phyloP scores from a whole-genome alignment of 2,329 filamentous ascomycete species.

The Drechslerella coelobrocha region DNA sequence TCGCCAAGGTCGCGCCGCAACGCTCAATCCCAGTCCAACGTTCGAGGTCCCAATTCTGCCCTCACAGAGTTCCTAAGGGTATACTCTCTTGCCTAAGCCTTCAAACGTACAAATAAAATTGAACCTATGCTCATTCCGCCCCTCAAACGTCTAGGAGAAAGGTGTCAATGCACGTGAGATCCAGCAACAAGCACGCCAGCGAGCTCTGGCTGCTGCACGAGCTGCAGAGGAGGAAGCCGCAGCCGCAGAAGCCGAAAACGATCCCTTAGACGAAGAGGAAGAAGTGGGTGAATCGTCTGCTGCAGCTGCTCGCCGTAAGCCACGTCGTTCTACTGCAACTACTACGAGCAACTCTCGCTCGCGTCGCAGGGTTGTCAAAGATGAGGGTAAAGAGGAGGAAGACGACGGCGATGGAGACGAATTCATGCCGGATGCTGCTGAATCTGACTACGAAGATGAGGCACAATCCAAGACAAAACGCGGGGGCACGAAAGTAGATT shows the following conservation, averaged over 20 bases:
- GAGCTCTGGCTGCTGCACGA: neutral
- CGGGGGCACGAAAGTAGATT: conserved; percentile 11
- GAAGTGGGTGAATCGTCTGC: conserved; percentile 36
- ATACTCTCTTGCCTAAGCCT: neutral
- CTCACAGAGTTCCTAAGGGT: conserved; percentile 55
- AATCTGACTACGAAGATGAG: neutral
- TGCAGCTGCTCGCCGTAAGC: conserved; percentile 18
- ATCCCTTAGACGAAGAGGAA: neutral
- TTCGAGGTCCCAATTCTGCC: conserved; percentile 53
- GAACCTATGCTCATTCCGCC: neutral
- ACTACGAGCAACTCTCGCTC: neutral
- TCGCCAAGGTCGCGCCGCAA: conserved; percentile 25
- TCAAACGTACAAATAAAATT: conserved; percentile 1
- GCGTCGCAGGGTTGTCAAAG: neutral
- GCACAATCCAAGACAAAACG: neutral
- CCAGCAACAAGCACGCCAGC: conserved; percentile 2
- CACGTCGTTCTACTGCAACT: neutral
- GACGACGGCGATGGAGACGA: conserved; percentile 24
- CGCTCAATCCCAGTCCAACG: conserved; percentile 1
- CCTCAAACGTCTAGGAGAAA: conserved; percentile 41
- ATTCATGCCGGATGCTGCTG: neutral
- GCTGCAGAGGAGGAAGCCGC: conserved; percentile 1
- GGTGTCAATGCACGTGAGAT: conserved; percentile 53
- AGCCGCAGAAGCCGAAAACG: conserved; percentile 2
- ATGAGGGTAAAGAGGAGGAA: conserved; percentile 22